A percentile compares a stretch with the other conserved stretches of the same genome.
Conservation (phyloP, 169 alveolate genomes). For the Eimeria praecox region DNA sequence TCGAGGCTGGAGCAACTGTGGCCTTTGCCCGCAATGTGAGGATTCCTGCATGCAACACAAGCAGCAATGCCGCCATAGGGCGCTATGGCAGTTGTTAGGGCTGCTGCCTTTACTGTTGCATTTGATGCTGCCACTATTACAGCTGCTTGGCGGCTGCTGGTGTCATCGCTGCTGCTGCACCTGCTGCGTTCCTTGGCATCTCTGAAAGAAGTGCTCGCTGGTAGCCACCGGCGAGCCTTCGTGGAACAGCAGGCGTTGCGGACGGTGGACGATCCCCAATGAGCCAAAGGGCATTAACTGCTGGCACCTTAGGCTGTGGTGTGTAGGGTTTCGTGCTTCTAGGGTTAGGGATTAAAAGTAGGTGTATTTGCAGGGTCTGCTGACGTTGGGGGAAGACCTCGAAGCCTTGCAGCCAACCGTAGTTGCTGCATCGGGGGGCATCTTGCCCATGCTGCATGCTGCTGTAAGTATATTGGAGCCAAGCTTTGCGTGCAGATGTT, state of each 20-base stretch:
- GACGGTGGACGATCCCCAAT: not conserved
- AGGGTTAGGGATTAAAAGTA: not conserved
- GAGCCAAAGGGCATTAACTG: not conserved
- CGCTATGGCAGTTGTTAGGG: not conserved
- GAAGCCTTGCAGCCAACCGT: conserved; percentile 15
- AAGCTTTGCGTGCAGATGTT: not conserved
- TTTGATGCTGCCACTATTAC: not conserved
- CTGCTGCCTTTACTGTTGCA: not conserved
- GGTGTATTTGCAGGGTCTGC: conserved; percentile 51
- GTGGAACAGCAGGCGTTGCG: not conserved
- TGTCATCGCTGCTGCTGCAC: not conserved
- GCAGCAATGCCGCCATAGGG: not conserved
- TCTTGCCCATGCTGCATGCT: conserved; percentile 38
- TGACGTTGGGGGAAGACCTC: conserved; percentile 48
- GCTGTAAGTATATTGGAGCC: conserved; percentile 56
- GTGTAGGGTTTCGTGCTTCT: not conserved
- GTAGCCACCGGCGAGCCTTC: not conserved
- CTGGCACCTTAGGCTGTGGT: not conserved
- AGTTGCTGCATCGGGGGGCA: conserved; percentile 55
- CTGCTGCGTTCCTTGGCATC: not conserved
- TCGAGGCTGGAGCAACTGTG: conserved; percentile 50
- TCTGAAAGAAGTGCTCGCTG: not conserved
- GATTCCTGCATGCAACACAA: not conserved
- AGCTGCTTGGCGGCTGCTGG: not conserved
- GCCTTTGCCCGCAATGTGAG: conserved; percentile 60